Percentiles rank a stretch among this genome's conserved stretches.
phyloP scores from a whole-genome alignment of 202 grass and related monocot genomes.

The Sporobolus alterniflorus region DNA sequence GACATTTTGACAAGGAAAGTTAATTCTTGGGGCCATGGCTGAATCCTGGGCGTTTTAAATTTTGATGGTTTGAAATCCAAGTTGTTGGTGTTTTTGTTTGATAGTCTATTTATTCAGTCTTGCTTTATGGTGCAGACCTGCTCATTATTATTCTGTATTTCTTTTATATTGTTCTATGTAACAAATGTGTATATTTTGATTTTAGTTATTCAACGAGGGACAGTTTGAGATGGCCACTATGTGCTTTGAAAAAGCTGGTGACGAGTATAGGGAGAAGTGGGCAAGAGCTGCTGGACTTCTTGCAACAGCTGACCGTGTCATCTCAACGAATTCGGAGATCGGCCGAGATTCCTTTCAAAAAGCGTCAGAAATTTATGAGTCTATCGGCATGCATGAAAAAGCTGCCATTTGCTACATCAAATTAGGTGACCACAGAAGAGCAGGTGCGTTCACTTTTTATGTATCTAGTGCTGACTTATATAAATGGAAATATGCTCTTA shows the following conservation, averaged over 20 bases:
- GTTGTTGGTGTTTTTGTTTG: background rate
- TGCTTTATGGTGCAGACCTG: background rate
- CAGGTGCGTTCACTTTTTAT: conserved; percentile 51
- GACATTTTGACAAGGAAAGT: background rate
- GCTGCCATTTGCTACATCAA: conserved; percentile 77
- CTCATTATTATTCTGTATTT: background rate
- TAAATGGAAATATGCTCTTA: background rate
- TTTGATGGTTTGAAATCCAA: conserved; percentile 4
- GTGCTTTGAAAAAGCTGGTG: conserved; percentile 93
- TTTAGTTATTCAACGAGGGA: conserved; percentile 78
- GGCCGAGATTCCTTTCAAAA: conserved; percentile 47
- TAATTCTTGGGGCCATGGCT: background rate
- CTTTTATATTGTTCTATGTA: background rate
- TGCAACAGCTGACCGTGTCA: conserved; percentile 61
- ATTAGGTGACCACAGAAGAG: conserved; percentile 68
- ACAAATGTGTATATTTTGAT: conserved; percentile 7
- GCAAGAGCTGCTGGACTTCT: conserved; percentile 82
- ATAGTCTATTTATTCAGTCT: background rate
- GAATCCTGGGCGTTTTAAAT: background rate
- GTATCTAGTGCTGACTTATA: background rate
- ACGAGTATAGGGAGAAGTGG: conserved; percentile 67
- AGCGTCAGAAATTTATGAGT: conserved; percentile 80
- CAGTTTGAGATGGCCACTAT: conserved; percentile 87
- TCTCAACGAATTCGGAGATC: conserved; percentile 53
- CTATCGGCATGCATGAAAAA: conserved; percentile 74